These are phyloP conservation scores for Petasospora rhodanensis DNA, from an alignment of 1,139 yeast genomes.

Conservation along the genomic window DNA sequence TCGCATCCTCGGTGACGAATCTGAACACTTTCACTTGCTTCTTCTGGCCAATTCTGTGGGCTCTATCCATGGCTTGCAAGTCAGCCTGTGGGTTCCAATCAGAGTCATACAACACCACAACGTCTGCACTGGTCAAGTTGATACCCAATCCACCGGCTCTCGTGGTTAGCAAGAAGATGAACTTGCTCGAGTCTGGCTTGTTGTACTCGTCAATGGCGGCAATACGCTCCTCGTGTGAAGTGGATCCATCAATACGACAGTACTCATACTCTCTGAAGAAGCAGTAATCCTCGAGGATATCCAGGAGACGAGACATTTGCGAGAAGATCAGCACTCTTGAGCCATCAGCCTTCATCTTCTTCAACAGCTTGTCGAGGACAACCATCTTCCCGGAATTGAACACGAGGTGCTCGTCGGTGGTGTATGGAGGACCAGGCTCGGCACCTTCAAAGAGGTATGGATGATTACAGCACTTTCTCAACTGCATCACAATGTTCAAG, in stretches of 20 bases:
- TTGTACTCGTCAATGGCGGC: constrained; percentile 90
- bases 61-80: constrained; percentile 98
- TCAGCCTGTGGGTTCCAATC: constrained; percentile 99
- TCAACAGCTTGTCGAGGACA: constrained; percentile 76
- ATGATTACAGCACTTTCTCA: constrained; percentile 94
- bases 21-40: constrained; percentile 91
- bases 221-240: constrained; percentile 90
- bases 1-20: constrained; percentile 92
- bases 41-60: constrained; percentile 96
- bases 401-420: constrained; percentile 92
- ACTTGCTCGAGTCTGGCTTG: constrained; percentile 75
- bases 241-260: constrained; percentile 93
- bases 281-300: constrained; percentile 91
- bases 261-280: constrained; percentile 76
- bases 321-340: constrained; percentile 89
- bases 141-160: constrained; percentile 99
- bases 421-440: constrained; percentile 97
- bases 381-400: constrained; percentile 88
- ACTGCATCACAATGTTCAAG: constrained; percentile 92
- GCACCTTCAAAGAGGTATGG: constrained; percentile 98
- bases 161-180: constrained; percentile 82
- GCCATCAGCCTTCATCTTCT: constrained; percentile 69
- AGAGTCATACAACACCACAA: constrained; percentile 84
- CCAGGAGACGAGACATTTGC: constrained; percentile 91
- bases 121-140: constrained; percentile 88